Base-by-base conservation (phyloP, 495 filamentous ascomycete species). In the Aspergillus leporis region DNA sequence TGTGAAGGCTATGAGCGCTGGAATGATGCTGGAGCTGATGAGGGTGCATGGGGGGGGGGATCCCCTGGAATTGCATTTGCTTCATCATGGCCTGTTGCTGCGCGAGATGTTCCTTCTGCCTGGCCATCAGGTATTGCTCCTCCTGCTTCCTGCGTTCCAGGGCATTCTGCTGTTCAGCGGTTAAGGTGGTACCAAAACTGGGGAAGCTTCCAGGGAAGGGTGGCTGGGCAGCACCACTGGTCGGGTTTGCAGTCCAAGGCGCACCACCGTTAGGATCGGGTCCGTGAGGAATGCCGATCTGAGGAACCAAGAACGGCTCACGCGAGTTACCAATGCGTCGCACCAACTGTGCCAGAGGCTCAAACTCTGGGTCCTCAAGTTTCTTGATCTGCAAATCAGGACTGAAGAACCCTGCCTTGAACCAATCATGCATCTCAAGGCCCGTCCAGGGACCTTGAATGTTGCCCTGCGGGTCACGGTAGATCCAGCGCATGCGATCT, bases 341-440 rank as follows among this genome's bases (percentile, higher is more conserved):
- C 60, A 98, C 97, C 23, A 98, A 81, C 69, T 96, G 91, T 9
- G 93, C 94, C n/a, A 98, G 75, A 21, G 93, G 95, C 73, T 98
- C 95, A 59, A 97, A 98, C 41, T 98, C 93, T 0, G 79, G 74
- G 62, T 98, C 94, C 73, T 98, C 94, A 4, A 90, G 75, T 65
- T 96, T 95, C 77, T 93, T 96, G 53, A 98, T 93, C 48, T 93
- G 86, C 30, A 98, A 81, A 59, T 98, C 93, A 0, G 92, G 85
- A 10, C 91, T 94, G 75, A 98, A 98, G 78, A 97, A 98, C 46
- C 92, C 92, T 48, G 91, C 95, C 74, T 97, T 97, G 76, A 96
- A 98, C 94, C 94, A 98, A 65, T 98, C 94, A 66, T 98, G 93
- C 94, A 98, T 98, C 72, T 98, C 94, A 49, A 98, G 79, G 4